Evolutionary conservation across 1,284 basidiomycete species (phyloP), one percentile per base, ranked within the genome.

Genomic region (Coniferiporia weirii): DNA sequence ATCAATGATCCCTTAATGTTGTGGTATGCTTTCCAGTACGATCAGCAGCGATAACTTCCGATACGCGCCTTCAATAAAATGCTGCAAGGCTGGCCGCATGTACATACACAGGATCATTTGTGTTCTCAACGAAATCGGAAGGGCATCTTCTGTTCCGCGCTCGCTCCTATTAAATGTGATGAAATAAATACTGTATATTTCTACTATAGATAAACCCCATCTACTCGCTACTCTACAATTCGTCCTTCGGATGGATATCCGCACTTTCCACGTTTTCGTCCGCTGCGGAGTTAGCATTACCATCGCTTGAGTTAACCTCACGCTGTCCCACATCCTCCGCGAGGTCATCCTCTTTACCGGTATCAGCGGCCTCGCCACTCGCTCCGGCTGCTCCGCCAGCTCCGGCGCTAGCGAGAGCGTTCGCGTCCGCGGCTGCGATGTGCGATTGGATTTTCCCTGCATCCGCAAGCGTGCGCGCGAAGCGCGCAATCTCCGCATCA

Each of bases 401-500:
- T 15, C 68, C 76, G 8, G 66, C 76, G 56, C 78, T 80, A 12
- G 89, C 90, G n/a, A 93, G 76, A 22, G 85, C 83, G 65, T 87
- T 89, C 8, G 85, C 81, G 71, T 89, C 88, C 1, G 83, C 86
- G 3, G 84, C 83, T 12, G 86, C 81, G 36, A 85, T 81, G 19
- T 80, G 78, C 1, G 83, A 84, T 22, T 76, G 80, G 56, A 91
- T 84, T 63, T 80, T 75, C 19, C 89, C 89, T 47, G 82, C 76
- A 13, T 84, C 77, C 3, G 85, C 84, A 44, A 93, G 75, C 52
- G 79, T 76, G 17, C 83, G 79, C 0, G 87, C 84, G 64, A 95
- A 91, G 32, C 73, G 76, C 6, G 89, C 83, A 59, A 92, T 91
- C 71, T 92, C 88, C 4, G 71, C 66, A 66, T 98, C 96, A 68